Percentiles rank a stretch among this genome's conserved stretches.
Evolutionary conservation across 2,329 filamentous ascomycete genomes (phyloP).

Genomic region (Stemphylium lycopersici): DNA sequence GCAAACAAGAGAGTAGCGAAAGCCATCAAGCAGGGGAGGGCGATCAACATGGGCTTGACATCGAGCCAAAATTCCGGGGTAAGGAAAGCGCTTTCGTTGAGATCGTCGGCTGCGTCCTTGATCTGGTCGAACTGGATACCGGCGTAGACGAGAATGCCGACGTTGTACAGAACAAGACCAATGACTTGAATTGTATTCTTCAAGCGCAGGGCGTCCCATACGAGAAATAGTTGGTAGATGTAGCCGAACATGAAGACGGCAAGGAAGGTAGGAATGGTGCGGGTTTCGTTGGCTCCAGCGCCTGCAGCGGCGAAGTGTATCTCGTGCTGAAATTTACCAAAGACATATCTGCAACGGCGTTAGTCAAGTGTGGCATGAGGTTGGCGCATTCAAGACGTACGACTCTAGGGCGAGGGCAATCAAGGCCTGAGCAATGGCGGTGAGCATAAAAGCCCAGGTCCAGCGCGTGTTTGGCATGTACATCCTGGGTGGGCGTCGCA

Average conservation of each 20-base stretch:
- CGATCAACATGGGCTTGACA: slow-evolving; percentile 77
- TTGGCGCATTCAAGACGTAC: slow-evolving; percentile 61
- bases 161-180: slow-evolving; percentile 89
- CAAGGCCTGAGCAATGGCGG: slow-evolving; percentile 76
- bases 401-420: slow-evolving; percentile 84
- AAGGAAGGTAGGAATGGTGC: slow-evolving; percentile 89
- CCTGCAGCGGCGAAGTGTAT: slow-evolving; percentile 52
- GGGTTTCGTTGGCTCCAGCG: slow-evolving; percentile 50
- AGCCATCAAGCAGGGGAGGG: slow-evolving; percentile 83
- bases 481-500: slow-evolving; percentile 55
- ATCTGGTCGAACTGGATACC: slow-evolving; percentile 94
- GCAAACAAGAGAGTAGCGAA: slow-evolving; percentile 74
- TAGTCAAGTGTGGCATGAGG: slow-evolving; percentile 8
- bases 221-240: slow-evolving; percentile 85
- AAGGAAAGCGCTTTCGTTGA: slow-evolving; percentile 59
- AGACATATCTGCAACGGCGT: slow-evolving; percentile 72
- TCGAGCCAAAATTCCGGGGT: slow-evolving; percentile 66
- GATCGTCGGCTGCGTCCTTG: slow-evolving; percentile 67
- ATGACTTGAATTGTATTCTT: slow-evolving; percentile 99
- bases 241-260: slow-evolving; percentile 98
- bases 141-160: slow-evolving; percentile 90
- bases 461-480: slow-evolving; percentile 83
- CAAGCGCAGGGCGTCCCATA: slow-evolving; percentile 89
- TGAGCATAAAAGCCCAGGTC: slow-evolving; percentile 84
- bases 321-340: slow-evolving; percentile 79